Evolutionary conservation across 768 basidiomycete species (phyloP).

Genomic region (Hericium coralloides): DNA sequence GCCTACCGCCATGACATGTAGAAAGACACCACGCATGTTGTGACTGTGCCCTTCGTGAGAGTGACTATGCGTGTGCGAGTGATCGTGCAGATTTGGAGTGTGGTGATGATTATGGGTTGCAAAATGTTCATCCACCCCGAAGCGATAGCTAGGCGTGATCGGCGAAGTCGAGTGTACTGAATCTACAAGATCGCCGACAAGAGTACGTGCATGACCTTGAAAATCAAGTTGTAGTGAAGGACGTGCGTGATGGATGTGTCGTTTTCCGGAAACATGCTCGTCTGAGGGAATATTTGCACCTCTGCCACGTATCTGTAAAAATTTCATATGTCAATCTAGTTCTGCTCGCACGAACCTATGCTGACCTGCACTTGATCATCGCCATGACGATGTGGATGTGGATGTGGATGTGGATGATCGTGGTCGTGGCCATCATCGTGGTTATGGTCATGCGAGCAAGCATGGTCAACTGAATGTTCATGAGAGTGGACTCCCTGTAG

Average conservation of each 20-base stretch:
- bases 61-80: slow-evolving; percentile 38
- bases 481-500: no score
- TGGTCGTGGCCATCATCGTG: slow-evolving; percentile 17
- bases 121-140: slow-evolving; percentile 45
- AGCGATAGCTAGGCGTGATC: slow-evolving; percentile 56
- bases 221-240: slow-evolving; percentile 8
- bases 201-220: slow-evolving; percentile 10
- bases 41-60: slow-evolving; percentile 84
- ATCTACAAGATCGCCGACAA: no score
- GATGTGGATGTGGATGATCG: slow-evolving; percentile 13
- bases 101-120: slow-evolving; percentile 33
- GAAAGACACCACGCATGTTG: slow-evolving; percentile 98
- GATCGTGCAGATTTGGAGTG: slow-evolving; percentile 39
- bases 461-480: neutral
- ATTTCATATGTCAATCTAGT: no score
- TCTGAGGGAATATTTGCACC: no score
- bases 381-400: slow-evolving; percentile 17
- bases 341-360: no score
- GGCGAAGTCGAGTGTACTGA: slow-evolving; percentile 18
- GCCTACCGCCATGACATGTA: slow-evolving; percentile 88
- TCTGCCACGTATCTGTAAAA: no score
- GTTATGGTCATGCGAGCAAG: slow-evolving; percentile 16
- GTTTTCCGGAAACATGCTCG: no score
- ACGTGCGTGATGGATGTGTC: no score
- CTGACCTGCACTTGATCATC: no score